Base-by-base conservation (phyloP, 192 early-diverging fungal genomes). In the Entrophospora sp. region DNA sequence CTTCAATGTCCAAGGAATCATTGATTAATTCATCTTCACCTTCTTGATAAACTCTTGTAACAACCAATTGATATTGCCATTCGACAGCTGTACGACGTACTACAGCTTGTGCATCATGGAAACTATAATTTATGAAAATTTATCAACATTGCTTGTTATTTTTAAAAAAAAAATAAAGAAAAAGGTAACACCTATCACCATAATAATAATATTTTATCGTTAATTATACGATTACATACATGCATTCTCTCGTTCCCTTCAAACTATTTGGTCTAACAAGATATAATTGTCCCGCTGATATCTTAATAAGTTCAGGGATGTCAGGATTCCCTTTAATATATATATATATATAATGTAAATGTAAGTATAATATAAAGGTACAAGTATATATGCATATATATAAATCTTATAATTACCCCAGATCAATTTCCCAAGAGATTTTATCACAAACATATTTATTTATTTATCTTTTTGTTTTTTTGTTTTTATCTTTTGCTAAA, bases 11-110 rank as follows among this genome's bases (percentile, higher is more conserved):
- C 31, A 67, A 75, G 1, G 75, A 80, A 7, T 83, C 83, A 43
- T 80, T 70, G 36, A 77, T 75, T 4, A 85, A 73, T 7, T 83
- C 79, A 24, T 79, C 84, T 61, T 89, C 89, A 35, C 87, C 92
- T 56, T 93, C 89, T 9, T 89, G 88, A 63, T 85, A 84, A 8
- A 87, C 71, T 28, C 91, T 84, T 49, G 77, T 81, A n/a, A 87
- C 79, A 1, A 91, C 79, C n/a, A 96, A 73, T 64, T 87, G 82
- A 72, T 85, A 94, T 59, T 90, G 86, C 72, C 76, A 81, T 22
- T 77, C 68, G 27, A 69, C 64, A 35, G 78, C 56, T 4, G 94
- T 89, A 37, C 85, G 80, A 3, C 85, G 80, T 53, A 97, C 81
- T 13, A 80, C 74, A 6, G 87, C 81, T 61, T 75, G 71, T 13